phyloP scores from a whole-genome alignment of 148 eudicot species.

The Silene uniflora region DNA sequence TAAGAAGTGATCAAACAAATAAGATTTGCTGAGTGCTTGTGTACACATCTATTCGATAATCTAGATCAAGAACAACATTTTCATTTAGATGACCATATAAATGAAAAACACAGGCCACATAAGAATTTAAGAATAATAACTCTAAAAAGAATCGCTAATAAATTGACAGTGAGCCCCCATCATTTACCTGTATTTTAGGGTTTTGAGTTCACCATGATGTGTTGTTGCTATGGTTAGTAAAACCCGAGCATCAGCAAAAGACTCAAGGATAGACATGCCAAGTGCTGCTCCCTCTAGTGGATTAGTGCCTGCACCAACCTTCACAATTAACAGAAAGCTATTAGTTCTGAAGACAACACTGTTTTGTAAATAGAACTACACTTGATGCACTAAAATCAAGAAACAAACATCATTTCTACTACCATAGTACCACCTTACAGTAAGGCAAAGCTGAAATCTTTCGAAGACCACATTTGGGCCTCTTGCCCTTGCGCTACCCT shows the following conservation, averaged over 20 bases:
- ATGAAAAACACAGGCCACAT: not conserved
- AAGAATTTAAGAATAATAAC: not conserved
- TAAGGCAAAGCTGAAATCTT: not conserved
- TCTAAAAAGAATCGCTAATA: not conserved
- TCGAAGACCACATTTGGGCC: not conserved
- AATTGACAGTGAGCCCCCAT: not conserved
- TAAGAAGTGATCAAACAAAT: conserved; percentile 10
- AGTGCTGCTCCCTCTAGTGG: conserved; percentile 99
- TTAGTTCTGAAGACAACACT: not conserved
- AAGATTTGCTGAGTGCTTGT: not conserved
- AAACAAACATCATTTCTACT: conserved; percentile 14
- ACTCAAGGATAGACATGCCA: conserved; percentile 92
- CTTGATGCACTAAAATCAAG: conserved; percentile 1
- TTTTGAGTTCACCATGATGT: conserved; percentile 97
- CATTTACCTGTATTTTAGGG: conserved; percentile 86
- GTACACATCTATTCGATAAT: not conserved
- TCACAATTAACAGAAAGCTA: conserved; percentile 6
- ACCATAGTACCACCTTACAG: conserved; percentile 8
- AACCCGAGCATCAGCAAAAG: conserved; percentile 77
- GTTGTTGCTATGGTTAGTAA: conserved; percentile 85
- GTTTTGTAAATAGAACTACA: not conserved
- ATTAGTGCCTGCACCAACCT: conserved; percentile 99
- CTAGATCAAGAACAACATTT: conserved; percentile 2
- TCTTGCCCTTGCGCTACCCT: not conserved
- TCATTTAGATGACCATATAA: not conserved